These are phyloP conservation scores for Pittosporum tobira DNA, from an alignment of 129 eudicot species.

Conservation along the genomic window DNA sequence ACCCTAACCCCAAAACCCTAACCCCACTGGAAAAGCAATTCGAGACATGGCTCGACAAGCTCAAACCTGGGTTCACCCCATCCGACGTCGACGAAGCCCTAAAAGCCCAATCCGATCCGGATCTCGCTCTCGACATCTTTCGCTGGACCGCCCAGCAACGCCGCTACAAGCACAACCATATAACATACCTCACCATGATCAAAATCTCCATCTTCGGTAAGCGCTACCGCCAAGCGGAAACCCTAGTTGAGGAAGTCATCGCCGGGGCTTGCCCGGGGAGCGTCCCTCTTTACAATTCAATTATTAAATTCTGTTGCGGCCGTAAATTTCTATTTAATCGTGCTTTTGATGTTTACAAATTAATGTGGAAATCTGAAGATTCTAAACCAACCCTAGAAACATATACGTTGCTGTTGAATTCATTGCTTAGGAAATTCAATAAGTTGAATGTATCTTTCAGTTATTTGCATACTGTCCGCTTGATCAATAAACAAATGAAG, in stretches of 20 bases:
- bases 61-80: conserved; percentile 63
- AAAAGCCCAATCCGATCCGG: conserved; percentile 65
- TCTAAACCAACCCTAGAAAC: conserved; percentile 64
- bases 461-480: conserved; percentile 60
- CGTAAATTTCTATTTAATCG: conserved; percentile 54
- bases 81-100: conserved; percentile 58
- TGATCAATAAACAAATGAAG: conserved; percentile 73
- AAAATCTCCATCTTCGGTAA: conserved; percentile 33
- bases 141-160: conserved; percentile 91
- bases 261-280: conserved; percentile 64
- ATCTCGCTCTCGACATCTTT: conserved; percentile 78
- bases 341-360: conserved; percentile 72
- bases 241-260: conserved; percentile 60
- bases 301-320: conserved; percentile 61
- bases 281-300: conserved; percentile 53
- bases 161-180: conserved; percentile 52
- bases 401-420: conserved; percentile 42
- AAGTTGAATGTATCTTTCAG: conserved; percentile 59
- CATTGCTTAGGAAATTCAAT: conserved; percentile 48
- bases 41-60: conserved; percentile 54
- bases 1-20: conserved; percentile 25
- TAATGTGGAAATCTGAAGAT: conserved; percentile 41
- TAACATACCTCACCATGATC: conserved; percentile 71
- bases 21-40: conserved; percentile 61
- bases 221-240: conserved; percentile 54